Evolutionary conservation across 1,284 basidiomycete genomes (phyloP), one percentile per base, ranked within the genome.

Genomic region (Caloboletus firmus): DNA sequence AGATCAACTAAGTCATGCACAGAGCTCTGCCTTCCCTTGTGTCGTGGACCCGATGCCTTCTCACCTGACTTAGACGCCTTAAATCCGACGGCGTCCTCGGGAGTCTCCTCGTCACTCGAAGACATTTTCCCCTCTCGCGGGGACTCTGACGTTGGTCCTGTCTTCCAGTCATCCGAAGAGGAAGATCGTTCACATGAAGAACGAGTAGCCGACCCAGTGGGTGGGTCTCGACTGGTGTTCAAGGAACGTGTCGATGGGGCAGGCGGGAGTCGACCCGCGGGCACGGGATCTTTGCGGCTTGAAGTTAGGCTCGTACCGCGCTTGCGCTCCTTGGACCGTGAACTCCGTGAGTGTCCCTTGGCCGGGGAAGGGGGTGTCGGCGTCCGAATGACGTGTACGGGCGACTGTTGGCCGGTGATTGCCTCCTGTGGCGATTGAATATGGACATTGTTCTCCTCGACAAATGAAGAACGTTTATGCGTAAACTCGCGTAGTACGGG

Each of bases 1-100:
- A 91, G 69, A 66, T 87, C 85, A 34, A 91, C 86, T 50, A 91
- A 68, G 62, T 91, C 86, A 64, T 91, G 87, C 24, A 91, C 88
- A 9, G 89, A 91, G 60, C 82, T 84, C 72, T 91, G 87, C 57
- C 87, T 73, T 31, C 79, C 75, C 57, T 71, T 76, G 32, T 66
- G 64, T 35, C 63, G 66, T 41, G 59, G 63, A 41, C 64, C 59
- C 0, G 66, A 52, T 24, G 50, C 18, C 43, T 61, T 65, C 39
- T 69, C 62, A 44, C 15, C 57, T 12, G 52, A 45, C 46, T 55
- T 59, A 43, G 66, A 60, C 41, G 67, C 64, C 32, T 59, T 62
- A 54, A 72, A 68, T 22, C 75, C 72, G 39, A 53, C 66, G 34
- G 74, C 77, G 50, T 87, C 82, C 63, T 87, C 85, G 4, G 85